phyloP scores from a whole-genome alignment of 23 red algal genomes.

The Gracilaria vermiculophylla region DNA sequence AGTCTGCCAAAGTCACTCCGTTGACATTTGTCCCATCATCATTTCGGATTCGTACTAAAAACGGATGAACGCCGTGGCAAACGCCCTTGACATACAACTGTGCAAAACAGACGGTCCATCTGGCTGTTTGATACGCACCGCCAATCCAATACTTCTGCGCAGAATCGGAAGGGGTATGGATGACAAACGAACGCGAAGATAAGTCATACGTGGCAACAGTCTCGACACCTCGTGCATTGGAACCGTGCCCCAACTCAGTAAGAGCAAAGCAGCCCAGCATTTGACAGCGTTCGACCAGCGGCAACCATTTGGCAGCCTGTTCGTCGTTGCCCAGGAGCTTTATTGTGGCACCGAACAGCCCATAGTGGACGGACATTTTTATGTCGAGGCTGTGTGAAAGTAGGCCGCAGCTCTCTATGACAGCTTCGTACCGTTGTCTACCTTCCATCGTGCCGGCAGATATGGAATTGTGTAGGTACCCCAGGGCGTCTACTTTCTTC shows the following conservation, averaged over 20 bases:
- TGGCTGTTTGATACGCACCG: constrained; percentile 70
- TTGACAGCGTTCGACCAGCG: constrained; percentile 61
- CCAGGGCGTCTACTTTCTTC: neutral
- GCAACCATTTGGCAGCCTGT: constrained; percentile 78
- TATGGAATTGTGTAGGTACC: constrained; percentile 23
- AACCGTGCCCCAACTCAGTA: constrained; percentile 94
- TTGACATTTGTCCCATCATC: constrained; percentile 46
- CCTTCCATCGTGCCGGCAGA: constrained; percentile 21
- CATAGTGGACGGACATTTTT: constrained; percentile 88
- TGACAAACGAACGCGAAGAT: constrained; percentile 49
- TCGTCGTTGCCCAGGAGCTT: constrained; percentile 60
- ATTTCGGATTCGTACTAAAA: constrained; percentile 86
- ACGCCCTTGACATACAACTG: constrained; percentile 53
- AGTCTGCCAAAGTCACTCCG: constrained; percentile 76
- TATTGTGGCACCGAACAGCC: constrained; percentile 84
- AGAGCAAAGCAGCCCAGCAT: constrained; percentile 93
- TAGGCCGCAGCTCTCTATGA: constrained; percentile 67
- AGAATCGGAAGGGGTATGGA: constrained; percentile 81
- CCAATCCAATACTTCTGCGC: constrained; percentile 99
- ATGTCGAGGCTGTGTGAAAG: constrained; percentile 85
- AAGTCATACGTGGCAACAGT: constrained; percentile 83
- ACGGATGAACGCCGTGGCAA: constrained; percentile 81
- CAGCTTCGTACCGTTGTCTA: constrained; percentile 66
- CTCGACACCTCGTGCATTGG: constrained; percentile 88
- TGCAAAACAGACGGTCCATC: constrained; percentile 86